Evolutionary conservation across 331 rosid species (phyloP), one percentile per base, ranked within the genome.

Genomic region (Erythrophleum ivorense): DNA sequence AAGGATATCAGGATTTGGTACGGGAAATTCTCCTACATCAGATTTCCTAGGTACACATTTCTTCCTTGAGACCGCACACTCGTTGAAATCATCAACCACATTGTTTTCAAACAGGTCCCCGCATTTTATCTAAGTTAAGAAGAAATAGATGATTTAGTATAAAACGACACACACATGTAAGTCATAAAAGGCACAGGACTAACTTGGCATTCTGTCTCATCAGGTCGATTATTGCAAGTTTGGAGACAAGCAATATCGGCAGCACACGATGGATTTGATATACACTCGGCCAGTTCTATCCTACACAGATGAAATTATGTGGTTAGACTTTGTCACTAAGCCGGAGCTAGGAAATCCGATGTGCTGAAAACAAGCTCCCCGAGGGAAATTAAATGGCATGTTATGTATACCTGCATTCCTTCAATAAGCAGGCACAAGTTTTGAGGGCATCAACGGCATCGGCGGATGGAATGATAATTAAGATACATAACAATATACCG

Each of bases 131-230:
- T 95, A 83, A 78, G 60, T 79, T 50, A 75, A 68, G 53, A 73
- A 68, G 55, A 70, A 59, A 81, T 31, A 71, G 33, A 73, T 21
- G 38, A 16, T 77, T 57, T n/a, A 29, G 60, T 24, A 78, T 33
- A 80, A 24, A 67, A 29, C 48, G 43, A 34, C 65, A 71, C 6
- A 59, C 12, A 40, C n/a, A 60, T 66, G 74, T 71, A 38, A 0
- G 49, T 55, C 73, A 49, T 14, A 43, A 78, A 71, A 80, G 49
- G 76, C 58, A 60, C 5, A 71, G 66, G 71, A 85, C 88, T 85
- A 81, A 90, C 99, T 88, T 95, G 99, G 85, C 99, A 95, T 85
- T 95, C 99, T 0, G 94, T 91, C 82, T 93, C 99, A 83, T 95
- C 99, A 15, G 99, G 97, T 83, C 99, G 85, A 83, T 93, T 88